Evolutionary conservation across 176 grass and related monocot genomes (phyloP), one percentile per base, ranked within the genome.

Genomic region (Musa schizocarpa): DNA sequence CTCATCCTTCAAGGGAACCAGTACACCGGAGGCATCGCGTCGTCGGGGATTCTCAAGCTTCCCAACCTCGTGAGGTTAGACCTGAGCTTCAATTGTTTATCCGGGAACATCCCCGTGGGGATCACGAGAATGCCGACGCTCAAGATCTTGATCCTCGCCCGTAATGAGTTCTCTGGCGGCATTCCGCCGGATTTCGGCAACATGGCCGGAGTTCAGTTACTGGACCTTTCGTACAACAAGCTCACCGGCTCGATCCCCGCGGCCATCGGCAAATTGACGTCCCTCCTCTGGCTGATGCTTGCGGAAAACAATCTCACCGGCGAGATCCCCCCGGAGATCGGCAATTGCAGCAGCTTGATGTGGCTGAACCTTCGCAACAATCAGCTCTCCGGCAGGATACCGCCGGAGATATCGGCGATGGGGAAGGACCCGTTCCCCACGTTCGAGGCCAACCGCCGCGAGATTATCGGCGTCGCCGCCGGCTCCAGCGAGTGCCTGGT

Each of bases 201-300:
- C 14, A 72, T 93, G 21, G 1, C 86, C 1, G 68, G 81, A 68
- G 82, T 98, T 48, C 95, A 98, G 65, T 78, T 83, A 17, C 68
- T 98, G 72, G 95, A 98, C 80, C 76, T 98, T 29, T 93, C 95
- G 0, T 52, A 80, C 2, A 98, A 98, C 76, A 52, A 50, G 8
- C 85, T 98, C 52, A 72, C 78, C 9, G 88, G 88, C 3, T n/a
- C 8, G 26, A 93, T 98, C 9, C 95, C 95, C 3, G 8, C 65
- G 9, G 77, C 51, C 49, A 53, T 98, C 1, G 95, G 95, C 26
- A 93, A 93, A 23, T 85, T 93, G n/a, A 94, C 86, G 12, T 98
- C 95, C 13, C 88, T 98, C 12, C 24, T 98, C 8, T 98, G 95
- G 95, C 72, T 98, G 74, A 98, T 93, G 95, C 84, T 98, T 2